Percentiles rank a stretch among this genome's conserved stretches.
Conservation (phyloP, 345 rosid species). For the Eucalyptus pauciflora region DNA sequence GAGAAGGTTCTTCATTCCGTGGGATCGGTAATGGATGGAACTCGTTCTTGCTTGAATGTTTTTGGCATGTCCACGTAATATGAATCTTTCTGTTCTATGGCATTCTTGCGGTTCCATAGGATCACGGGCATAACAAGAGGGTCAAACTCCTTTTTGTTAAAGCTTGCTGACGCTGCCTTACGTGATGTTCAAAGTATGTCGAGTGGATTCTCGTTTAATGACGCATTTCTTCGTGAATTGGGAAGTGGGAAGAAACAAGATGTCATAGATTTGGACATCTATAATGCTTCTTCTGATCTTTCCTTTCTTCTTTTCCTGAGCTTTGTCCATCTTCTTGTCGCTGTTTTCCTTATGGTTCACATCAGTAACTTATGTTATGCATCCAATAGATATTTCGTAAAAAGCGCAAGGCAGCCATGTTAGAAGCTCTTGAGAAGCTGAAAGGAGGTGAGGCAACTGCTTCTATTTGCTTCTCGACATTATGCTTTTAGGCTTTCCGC, state of each 20-base stretch:
- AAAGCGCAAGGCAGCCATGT: slow-evolving; percentile 50
- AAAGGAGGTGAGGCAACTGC: slow-evolving; percentile 42
- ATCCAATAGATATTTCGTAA: slow-evolving; percentile 5
- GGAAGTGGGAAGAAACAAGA: background rate
- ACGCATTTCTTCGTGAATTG: background rate
- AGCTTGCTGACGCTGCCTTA: background rate
- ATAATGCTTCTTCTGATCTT: background rate
- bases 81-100: background rate
- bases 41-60: background rate
- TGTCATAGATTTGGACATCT: background rate
- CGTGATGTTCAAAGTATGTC: background rate
- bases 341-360: background rate
- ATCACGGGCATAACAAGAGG: background rate
- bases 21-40: slow-evolving; percentile 31
- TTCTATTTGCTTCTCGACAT: background rate
- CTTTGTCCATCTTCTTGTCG: background rate
- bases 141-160: background rate
- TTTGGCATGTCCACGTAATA: background rate
- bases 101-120: background rate
- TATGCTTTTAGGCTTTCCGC: background rate
- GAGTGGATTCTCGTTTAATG: background rate
- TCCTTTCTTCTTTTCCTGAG: background rate
- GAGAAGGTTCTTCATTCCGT: slow-evolving; percentile 52
- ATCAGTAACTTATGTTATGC: background rate
- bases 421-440: slow-evolving; percentile 78